Evolutionary conservation across 148 eudicot genomes (phyloP).

Genomic region (Gaultheria prostrata): DNA sequence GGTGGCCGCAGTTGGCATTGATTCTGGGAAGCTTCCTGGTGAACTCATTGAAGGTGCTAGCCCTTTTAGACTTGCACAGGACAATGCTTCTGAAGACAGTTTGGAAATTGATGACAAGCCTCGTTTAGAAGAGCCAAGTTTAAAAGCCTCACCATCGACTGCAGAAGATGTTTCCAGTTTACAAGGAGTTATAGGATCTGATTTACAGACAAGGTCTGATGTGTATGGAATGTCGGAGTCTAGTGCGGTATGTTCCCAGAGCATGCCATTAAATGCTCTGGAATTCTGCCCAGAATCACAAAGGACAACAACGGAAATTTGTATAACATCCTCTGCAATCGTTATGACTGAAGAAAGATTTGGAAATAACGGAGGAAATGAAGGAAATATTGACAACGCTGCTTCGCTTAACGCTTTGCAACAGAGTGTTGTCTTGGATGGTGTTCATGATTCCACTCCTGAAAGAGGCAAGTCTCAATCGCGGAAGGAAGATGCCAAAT

Average conservation of each 20-base stretch:
- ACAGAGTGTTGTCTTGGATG: slow-evolving; percentile 29
- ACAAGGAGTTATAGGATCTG: slow-evolving; percentile 12
- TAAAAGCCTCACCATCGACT: slow-evolving; percentile 27
- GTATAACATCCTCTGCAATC: slow-evolving; percentile 4
- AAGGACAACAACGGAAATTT: slow-evolving; percentile 18
- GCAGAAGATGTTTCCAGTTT: slow-evolving; percentile 21
- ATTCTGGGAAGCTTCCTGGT: slow-evolving; percentile 28
- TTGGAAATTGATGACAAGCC: slow-evolving; percentile 41
- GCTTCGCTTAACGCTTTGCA: slow-evolving; percentile 19
- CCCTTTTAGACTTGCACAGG: slow-evolving; percentile 61
- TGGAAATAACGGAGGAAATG: slow-evolving; percentile 26
- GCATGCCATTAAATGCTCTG: slow-evolving; percentile 19
- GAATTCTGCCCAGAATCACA: slow-evolving; percentile 18
- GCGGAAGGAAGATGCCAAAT: slow-evolving; percentile 31
- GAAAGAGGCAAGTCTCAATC: slow-evolving; percentile 23
- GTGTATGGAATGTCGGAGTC: slow-evolving; percentile 14
- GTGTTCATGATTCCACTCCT: slow-evolving; percentile 23
- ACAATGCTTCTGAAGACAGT: slow-evolving; percentile 64
- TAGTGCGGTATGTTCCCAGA: slow-evolving; percentile 16
- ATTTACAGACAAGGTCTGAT: slow-evolving; percentile 19
- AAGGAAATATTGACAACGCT: slow-evolving; percentile 23
- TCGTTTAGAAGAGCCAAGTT: slow-evolving; percentile 28
- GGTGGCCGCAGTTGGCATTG: slow-evolving; percentile 23
- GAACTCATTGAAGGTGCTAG: slow-evolving; percentile 33
- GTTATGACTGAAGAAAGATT: slow-evolving; percentile 19